Percentiles rank a stretch among this genome's conserved stretches.
phyloP scores from a whole-genome alignment of 1,139 yeast species.

The Nakaseomyces delphensis region DNA sequence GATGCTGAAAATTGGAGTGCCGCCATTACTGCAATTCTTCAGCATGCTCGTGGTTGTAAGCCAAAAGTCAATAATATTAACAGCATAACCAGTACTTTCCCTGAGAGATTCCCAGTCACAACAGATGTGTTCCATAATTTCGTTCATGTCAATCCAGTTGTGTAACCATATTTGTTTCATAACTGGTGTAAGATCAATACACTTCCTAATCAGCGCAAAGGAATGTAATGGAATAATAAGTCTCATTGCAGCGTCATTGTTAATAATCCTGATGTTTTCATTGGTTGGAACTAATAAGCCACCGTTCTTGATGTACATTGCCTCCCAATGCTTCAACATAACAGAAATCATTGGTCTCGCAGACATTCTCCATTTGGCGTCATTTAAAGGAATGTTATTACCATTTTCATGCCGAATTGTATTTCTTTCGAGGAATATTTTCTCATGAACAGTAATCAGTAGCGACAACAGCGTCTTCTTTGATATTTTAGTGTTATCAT shows the following conservation, averaged over 20 bases:
- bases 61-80: constrained; percentile 60
- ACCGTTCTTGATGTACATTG: constrained; percentile 48
- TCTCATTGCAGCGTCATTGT: constrained; percentile 48
- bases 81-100: constrained; percentile 49
- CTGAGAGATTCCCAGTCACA: constrained; percentile 43
- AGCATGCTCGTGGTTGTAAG: constrained; percentile 54
- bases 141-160: constrained; percentile 62
- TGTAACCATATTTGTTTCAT: constrained; percentile 50
- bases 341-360: constrained; percentile 48
- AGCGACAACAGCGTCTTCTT: constrained; percentile 54
- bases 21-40: constrained; percentile 54
- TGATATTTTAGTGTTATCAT: constrained; percentile 38
- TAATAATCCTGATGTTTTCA: constrained; percentile 37
- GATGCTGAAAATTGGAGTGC: constrained; percentile 63
- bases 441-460: constrained; percentile 65
- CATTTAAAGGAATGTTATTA: constrained; percentile 33
- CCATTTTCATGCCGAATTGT: constrained; percentile 25
- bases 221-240: constrained; percentile 55
- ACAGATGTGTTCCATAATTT: constrained; percentile 34
- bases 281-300: constrained; percentile 50
- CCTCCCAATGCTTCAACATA: constrained; percentile 59
- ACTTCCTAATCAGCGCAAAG: constrained; percentile 54
- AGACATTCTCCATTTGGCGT: constrained; percentile 53
- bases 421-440: constrained; percentile 46
- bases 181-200: constrained; percentile 51